Base-by-base conservation (phyloP, 2,329 filamentous ascomycete species). In the Verticillium tricorpus region DNA sequence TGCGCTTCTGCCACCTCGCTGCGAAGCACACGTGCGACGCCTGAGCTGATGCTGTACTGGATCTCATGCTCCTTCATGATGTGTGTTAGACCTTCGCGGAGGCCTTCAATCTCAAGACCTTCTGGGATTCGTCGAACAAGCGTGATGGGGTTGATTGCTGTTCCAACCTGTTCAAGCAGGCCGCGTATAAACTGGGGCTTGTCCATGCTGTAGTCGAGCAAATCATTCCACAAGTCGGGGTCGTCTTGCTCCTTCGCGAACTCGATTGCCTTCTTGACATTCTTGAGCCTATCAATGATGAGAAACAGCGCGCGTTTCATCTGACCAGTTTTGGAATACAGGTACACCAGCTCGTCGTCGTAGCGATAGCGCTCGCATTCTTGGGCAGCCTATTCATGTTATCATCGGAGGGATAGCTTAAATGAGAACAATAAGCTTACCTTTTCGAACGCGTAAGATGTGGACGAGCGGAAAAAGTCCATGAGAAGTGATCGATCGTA, bases 31-130 rank as follows among this genome's bases (percentile, higher is more conserved):
- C 87, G 86, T 0, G 95, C 93, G 3, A 96, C 95, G 1, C 95
- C 95, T 54, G 90, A 89, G 66, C 90, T 94, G 71, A 99, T 97
- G 68, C 90, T 95, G 72, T 91, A 88, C 76, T 98, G 95, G 55
- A 99, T 91, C 71, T 98, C 95, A 72, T 97, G 93, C 75, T 99
- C 95, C 68, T 94, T 89, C 72, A 99, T 90, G 80, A 99, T 93
- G 62, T 93, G 90, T 55, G 90, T 89, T 3, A 99, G 83, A 0
- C 94, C 95, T 65, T 97, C 92, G 62, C 93, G 84, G 7, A 99
- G 80, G 0, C 95, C 95, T 68, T 95, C 89, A 14, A 99, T 96
- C 72, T 97, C 92, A 0, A 99, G 82, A 0, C 95, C 93, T 70
- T 96, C 92, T 0, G 95, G 95, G 32, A 99, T 99, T 5, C 93